Base-by-base conservation (phyloP, 495 filamentous ascomycete genomes). In the Daldinia vernicosa region DNA sequence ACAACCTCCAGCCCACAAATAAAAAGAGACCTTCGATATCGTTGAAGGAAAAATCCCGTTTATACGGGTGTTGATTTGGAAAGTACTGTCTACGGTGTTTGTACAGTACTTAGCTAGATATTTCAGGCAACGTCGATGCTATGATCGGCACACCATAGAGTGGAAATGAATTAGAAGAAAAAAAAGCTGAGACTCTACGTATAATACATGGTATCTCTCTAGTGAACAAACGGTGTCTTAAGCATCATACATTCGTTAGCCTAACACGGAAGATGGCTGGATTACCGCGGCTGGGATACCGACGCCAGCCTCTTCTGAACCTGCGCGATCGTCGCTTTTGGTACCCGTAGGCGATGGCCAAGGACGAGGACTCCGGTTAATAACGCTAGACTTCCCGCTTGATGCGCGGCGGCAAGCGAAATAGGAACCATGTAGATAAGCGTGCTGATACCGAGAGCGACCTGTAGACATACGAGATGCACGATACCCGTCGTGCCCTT, bases 371-470 rank as follows among this genome's bases (percentile, higher is more conserved):
- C 88, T 47, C 93, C 93, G 0, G 93, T 95, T 60, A 99, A 80
- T 28, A 99, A 80, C 33, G 93, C 93, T 67, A 99, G 80, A 56
- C 89, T 91, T 12, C 96, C 95, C 1, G 96, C 96, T 82, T 99
- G 95, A 78, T 99, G 95, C 43, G 92, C 89, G 8, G 95, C 93
- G 8, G 95, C 95, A 19, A 99, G 80, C 33, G 91, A 91, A 14
- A 89, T 91, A 5, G 95, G 95, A 9, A 98, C 93, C 54, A 98
- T 88, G 81, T 98, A 97, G 62, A 97, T 87, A 58, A 99, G 83
- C 6, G 95, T 99, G 63, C 85, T 88, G 73, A 99, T 95, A 4
- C 95, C 95, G 1, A 99, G 87, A 1, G 86, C 80, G 15, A 93
- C 93, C 82, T 99, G 95, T 73, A 95, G 66, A 59, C 85, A 90